Evolutionary conservation across 169 alveolate species (phyloP).

Genomic region (Babesia ovis): DNA sequence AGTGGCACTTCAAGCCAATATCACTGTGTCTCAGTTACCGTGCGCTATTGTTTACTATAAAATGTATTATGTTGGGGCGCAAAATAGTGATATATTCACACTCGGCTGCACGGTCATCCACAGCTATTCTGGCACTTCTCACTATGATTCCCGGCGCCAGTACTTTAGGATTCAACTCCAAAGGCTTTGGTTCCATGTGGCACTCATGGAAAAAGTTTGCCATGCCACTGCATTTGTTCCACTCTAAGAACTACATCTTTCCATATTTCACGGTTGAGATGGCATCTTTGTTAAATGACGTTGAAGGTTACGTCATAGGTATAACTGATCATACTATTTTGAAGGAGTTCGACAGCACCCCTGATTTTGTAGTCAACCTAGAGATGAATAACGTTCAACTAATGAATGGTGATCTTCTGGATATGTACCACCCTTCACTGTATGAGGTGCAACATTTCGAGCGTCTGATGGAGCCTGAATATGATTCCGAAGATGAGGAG

Average conservation of each 20-base stretch:
- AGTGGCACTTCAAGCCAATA: constrained; percentile 53
- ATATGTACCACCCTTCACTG: constrained; percentile 51
- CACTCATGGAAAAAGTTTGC: constrained; percentile 55
- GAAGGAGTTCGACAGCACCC: constrained; percentile 8
- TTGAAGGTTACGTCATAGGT: constrained; percentile 50
- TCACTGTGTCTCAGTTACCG: constrained; percentile 48
- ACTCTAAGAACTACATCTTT: constrained; percentile 33
- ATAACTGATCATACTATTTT: constrained; percentile 40
- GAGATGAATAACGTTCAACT: constrained; percentile 41
- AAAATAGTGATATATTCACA: constrained; percentile 51
- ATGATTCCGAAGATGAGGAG: constrained; percentile 53
- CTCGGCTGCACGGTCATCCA: constrained; percentile 54
- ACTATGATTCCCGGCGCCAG: constrained; percentile 64
- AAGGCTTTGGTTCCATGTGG: constrained; percentile 58
- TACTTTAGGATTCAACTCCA: constrained; percentile 56
- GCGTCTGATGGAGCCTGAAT: constrained; percentile 15
- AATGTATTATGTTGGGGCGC: constrained; percentile 44
- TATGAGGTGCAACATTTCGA: constrained; percentile 50
- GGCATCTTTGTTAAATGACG: constrained; percentile 8
- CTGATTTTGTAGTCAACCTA: constrained; percentile 53
- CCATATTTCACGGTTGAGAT: constrained; percentile 51
- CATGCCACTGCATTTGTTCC: constrained; percentile 59
- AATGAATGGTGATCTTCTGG: constrained; percentile 27
- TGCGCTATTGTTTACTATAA: constrained; percentile 35
- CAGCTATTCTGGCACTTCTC: constrained; percentile 43